Base-by-base conservation (phyloP, 371 early-diverging fungal species). In the Coemansia sp. region DNA sequence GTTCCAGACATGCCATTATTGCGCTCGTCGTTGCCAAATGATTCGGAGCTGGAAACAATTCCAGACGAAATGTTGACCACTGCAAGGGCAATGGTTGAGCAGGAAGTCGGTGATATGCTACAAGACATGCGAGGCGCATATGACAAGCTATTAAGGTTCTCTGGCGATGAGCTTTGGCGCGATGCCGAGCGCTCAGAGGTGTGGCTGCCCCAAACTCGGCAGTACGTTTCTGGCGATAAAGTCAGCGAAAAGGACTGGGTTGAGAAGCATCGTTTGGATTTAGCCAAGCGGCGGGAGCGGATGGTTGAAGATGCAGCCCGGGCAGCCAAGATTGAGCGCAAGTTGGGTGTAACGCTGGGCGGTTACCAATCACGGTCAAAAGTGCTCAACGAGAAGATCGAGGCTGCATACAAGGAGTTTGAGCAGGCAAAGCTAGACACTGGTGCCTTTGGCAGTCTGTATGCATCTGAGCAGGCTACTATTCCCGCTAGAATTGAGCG, bases 281-380 rank as follows among this genome's bases (percentile, higher is more conserved):
- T 79, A 28, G 54, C 86, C 83, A 63, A 77, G 2, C 87, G 89
- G 61, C 88, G 91, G n/a, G 84, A 85, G 61, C 62, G 80, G 5
- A 93, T 95, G 93, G 83, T 85, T n/a, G 82, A 85, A 58, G 89
- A 92, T 61, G 92, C 93, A 2, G 78, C 83, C 9, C 84, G 84
- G 48, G 94, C 94, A 1, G 83, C 84, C 19, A 95, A 95, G 76
- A 59, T 91, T n/a, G 96, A 96, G 70, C 93, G 91, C 75, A 90
- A 90, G 66, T 74, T 94, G 29, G 85, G 83, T 12, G 84, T 94
- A 11, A 84, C 85, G 19, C 77, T 94, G 32, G 97, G 96, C 61
- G 96, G 96, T 32, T 78, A 78, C 63, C 73, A 83, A 75, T 70
- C 83, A 1, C 86, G 94, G 46, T 84, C 92, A 3, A 83, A 83